Evolutionary conservation across 2,329 filamentous ascomycete species (phyloP), one percentile per base, ranked within the genome.

Genomic region (Verticillium zaregamsianum): DNA sequence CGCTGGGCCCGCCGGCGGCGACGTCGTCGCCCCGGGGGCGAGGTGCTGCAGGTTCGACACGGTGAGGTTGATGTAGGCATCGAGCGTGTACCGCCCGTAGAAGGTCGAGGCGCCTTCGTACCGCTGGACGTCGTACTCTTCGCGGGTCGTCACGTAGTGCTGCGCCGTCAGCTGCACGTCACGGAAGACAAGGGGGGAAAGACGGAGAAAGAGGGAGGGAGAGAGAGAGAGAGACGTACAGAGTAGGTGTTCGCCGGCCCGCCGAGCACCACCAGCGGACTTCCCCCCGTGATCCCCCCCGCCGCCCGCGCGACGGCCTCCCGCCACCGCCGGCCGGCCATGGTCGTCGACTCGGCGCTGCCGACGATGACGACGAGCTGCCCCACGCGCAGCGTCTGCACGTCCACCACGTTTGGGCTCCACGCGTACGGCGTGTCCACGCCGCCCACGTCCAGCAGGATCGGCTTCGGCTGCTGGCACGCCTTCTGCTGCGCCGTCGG

Each of bases 61-160:
- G 0, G 92, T 93, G 54, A 94, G 81, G 73, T 96, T 93, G 77
- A 97, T 91, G 77, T 95, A 95, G 1, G 93, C 94, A 39, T 90
- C 86, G 12, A 97, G 83, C 0, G 92, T 91, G 73, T 93, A 87
- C 2, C 85, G 90, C 0, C 94, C 94, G 72, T 91, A 95, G 2
- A 98, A 85, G 0, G 94, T 98, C 7, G 90, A 94, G 0, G 92
- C 94, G n/a, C 93, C 94, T 77, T 98, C 94, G 76, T 97, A 97
- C 11, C 94, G 89, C 77, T 97, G 94, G 55, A 95, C 80, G 14
- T 79, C 77, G 73, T 95, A 96, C 74, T 96, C 91, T 73, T 96
- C 91, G 32, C 87, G 84, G 0, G 92, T 94, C 1, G 88, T 76
- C 62, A 92, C 86, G 74, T 94, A 94, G 74, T 94, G 91, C 25